phyloP scores from a whole-genome alignment of 345 rosid species.

The Linum trigynum region DNA sequence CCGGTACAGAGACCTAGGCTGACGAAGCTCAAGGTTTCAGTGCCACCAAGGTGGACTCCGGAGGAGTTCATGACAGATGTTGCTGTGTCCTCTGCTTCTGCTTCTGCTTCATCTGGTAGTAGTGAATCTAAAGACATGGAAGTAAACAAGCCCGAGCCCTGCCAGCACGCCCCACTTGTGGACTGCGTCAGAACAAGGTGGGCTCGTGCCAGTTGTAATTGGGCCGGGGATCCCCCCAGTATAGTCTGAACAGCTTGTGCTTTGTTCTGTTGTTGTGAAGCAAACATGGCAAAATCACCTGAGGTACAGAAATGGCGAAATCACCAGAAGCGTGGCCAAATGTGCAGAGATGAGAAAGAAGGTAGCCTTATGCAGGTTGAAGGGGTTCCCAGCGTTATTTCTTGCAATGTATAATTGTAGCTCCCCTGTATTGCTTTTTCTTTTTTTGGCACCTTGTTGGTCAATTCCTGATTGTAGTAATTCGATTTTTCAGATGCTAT shows the following conservation, averaged over 20 bases:
- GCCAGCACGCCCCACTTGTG: conserved; percentile 88
- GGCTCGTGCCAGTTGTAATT: conserved; percentile 82
- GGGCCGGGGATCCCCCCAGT: conserved; percentile 96
- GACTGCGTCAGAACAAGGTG: conserved; percentile 94
- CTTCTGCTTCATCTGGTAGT: conserved; percentile 32
- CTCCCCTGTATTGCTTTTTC: too few relatives aligned
- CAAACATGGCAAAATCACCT: too few relatives aligned
- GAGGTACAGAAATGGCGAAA: too few relatives aligned
- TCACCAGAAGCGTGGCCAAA: too few relatives aligned
- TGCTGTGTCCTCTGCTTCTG: conserved; percentile 33
- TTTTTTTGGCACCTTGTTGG: too few relatives aligned
- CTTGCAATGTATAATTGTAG: too few relatives aligned
- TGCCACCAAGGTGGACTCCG: conserved; percentile 98
- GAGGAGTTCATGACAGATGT: conserved; percentile 70
- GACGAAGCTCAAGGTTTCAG: conserved; percentile 77
- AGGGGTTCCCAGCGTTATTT: too few relatives aligned
- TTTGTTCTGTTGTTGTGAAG: too few relatives aligned
- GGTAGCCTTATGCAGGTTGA: too few relatives aligned
- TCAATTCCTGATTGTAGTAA: too few relatives aligned
- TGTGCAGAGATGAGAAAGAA: too few relatives aligned
- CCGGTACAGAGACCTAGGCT: conserved; percentile 91
- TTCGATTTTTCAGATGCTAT: too few relatives aligned
- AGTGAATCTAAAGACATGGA: conserved; percentile 40
- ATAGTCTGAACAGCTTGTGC: conserved; percentile 45
- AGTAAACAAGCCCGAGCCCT: conserved; percentile 56